Evolutionary conservation across 805 yeast species (phyloP).

Genomic region (Saturnispora sanitii): DNA sequence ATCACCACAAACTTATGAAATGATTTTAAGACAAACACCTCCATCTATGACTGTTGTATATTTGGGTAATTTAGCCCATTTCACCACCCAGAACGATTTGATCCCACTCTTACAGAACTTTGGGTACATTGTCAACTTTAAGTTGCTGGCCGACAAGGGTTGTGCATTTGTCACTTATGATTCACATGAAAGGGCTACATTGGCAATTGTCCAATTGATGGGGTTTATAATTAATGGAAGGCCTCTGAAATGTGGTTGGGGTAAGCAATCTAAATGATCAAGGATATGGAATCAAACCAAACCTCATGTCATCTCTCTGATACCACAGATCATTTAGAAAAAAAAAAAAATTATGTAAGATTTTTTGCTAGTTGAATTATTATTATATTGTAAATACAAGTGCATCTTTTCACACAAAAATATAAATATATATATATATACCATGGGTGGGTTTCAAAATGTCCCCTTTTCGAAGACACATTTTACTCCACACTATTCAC

Average conservation of each 20-base stretch:
- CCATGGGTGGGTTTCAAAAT: conserved; percentile 27
- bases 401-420: background rate
- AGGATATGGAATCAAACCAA: no score
- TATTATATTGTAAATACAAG: background rate
- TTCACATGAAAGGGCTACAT: conserved; percentile 80
- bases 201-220: conserved; percentile 70
- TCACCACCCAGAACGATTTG: conserved; percentile 61
- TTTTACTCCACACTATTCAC: conserved; percentile 23
- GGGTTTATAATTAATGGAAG: conserved; percentile 71
- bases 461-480: conserved; percentile 24
- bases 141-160: conserved; percentile 70
- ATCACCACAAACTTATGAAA: conserved; percentile 47
- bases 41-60: conserved; percentile 80
- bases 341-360: no score
- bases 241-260: conserved; percentile 81
- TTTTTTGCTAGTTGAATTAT: conserved; percentile 1
- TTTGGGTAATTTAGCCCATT: conserved; percentile 75
- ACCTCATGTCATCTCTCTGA: no score
- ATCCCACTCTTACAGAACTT: conserved; percentile 66
- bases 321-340: no score
- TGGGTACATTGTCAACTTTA: conserved; percentile 75
- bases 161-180: conserved; percentile 86
- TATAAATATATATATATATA: no score
- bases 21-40: conserved; percentile 69
- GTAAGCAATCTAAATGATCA: conserved; percentile 31